Conservation (phyloP, 225 moss, liverwort and hornwort genomes). For the Straminergon stramineum region DNA sequence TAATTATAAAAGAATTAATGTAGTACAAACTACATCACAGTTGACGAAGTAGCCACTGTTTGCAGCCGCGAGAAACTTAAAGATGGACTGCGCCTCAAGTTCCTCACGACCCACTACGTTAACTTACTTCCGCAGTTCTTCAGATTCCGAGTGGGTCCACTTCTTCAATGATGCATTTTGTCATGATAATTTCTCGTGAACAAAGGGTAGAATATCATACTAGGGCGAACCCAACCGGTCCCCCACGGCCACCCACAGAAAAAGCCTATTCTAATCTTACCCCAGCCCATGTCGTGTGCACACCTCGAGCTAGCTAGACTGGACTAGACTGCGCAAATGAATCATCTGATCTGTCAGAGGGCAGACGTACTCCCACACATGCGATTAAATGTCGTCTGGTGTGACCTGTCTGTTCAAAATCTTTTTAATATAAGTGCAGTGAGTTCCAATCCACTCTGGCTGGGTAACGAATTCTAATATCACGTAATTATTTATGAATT, state of each 20-base stretch:
- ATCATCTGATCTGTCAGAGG: background rate
- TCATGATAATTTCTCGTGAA: background rate
- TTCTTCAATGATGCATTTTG: background rate
- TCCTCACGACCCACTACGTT: background rate
- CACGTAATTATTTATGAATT: background rate
- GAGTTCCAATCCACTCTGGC: background rate
- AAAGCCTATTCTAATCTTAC: background rate
- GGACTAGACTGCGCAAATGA: background rate
- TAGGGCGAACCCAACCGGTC: background rate
- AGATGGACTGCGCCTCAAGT: background rate
- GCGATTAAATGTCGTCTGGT: background rate
- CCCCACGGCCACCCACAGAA: background rate
- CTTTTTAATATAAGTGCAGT: background rate
- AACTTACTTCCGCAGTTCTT: background rate
- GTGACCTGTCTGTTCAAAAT: background rate
- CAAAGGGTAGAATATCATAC: background rate
- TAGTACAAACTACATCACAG: background rate
- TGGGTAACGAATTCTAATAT: background rate
- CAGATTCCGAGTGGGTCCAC: background rate
- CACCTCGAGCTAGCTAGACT: background rate
- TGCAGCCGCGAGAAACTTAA: background rate
- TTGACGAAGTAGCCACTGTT: background rate
- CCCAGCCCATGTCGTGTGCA: background rate
- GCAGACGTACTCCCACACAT: constrained; percentile 5
- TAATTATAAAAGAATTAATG: background rate